Percentiles rank a stretch among this genome's conserved stretches.
phyloP scores from a whole-genome alignment of 176 grass and related monocot genomes.

The Zea luxurians region DNA sequence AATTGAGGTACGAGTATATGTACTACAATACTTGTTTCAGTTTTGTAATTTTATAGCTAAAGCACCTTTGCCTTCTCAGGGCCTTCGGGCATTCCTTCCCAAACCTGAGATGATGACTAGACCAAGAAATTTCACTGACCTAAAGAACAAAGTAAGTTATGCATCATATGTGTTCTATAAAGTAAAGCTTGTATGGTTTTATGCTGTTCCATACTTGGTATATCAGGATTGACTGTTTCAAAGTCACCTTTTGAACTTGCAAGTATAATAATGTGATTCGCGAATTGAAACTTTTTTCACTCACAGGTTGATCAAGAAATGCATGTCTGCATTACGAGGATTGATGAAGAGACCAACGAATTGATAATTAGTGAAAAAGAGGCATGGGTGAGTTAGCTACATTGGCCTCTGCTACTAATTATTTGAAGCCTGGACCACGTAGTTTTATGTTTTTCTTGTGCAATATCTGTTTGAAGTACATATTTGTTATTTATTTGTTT shows the following conservation, averaged over 20 bases:
- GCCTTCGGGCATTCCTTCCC: constrained; percentile 87
- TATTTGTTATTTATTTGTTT: background rate
- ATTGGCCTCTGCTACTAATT: background rate
- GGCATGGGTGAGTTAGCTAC: constrained; percentile 71
- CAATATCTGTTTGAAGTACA: constrained; percentile 3
- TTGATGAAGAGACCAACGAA: constrained; percentile 72
- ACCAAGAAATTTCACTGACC: constrained; percentile 74
- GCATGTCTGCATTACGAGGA: constrained; percentile 66
- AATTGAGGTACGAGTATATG: constrained; percentile 63
- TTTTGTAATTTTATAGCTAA: constrained; percentile 20
- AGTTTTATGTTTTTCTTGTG: background rate
- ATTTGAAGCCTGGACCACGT: constrained; percentile 5
- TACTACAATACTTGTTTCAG: constrained; percentile 10
- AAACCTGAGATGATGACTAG: constrained; percentile 75
- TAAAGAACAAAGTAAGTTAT: constrained; percentile 77
- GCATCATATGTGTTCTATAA: background rate
- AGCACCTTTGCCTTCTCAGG: constrained; percentile 40
- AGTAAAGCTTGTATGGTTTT: background rate
- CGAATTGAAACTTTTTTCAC: constrained; percentile 21
- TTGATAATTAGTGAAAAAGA: constrained; percentile 87
- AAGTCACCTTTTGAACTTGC: constrained; percentile 23
- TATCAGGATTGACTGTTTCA: constrained; percentile 6
- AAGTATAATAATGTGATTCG: background rate
- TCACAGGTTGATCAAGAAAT: constrained; percentile 61
- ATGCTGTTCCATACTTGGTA: background rate